Conservation (phyloP, 1,139 yeast species). For the Candida anutae region DNA sequence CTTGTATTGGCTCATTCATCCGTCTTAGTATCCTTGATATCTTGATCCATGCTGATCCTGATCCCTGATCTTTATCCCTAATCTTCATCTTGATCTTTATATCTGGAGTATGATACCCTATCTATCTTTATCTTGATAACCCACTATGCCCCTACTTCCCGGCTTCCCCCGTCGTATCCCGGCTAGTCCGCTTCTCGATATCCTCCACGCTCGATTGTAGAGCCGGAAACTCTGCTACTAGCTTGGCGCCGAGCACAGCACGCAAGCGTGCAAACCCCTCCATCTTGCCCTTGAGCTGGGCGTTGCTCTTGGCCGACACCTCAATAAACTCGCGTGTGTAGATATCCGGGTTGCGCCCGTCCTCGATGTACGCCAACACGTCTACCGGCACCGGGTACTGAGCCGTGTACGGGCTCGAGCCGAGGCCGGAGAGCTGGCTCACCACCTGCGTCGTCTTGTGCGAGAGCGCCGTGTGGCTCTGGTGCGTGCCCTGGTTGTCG, state of each 20-base stretch:
- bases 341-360: conserved; percentile 94
- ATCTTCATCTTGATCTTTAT: too few relatives aligned
- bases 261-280: conserved; percentile 50
- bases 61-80: too few relatives aligned
- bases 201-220: conserved; percentile 45
- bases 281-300: conserved; percentile 78
- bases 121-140: too few relatives aligned
- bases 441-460: conserved; percentile 36
- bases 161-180: conserved; percentile 3
- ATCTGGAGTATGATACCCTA: too few relatives aligned
- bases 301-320: conserved; percentile 82
- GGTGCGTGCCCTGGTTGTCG: conserved; percentile 79
- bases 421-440: conserved; percentile 28
- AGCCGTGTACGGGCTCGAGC: conserved; percentile 23
- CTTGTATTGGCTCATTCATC: too few relatives aligned
- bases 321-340: conserved; percentile 95
- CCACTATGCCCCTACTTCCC: too few relatives aligned
- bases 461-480: conserved; percentile 36
- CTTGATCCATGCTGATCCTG: too few relatives aligned
- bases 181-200: conserved; percentile 34
- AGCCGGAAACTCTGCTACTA: conserved; percentile 72
- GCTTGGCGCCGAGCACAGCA: conserved; percentile 59
- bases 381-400: conserved; percentile 62
- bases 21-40: too few relatives aligned
- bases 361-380: conserved; percentile 79